Base-by-base conservation (phyloP, 192 early-diverging fungal genomes). In the Backusella luteola region DNA sequence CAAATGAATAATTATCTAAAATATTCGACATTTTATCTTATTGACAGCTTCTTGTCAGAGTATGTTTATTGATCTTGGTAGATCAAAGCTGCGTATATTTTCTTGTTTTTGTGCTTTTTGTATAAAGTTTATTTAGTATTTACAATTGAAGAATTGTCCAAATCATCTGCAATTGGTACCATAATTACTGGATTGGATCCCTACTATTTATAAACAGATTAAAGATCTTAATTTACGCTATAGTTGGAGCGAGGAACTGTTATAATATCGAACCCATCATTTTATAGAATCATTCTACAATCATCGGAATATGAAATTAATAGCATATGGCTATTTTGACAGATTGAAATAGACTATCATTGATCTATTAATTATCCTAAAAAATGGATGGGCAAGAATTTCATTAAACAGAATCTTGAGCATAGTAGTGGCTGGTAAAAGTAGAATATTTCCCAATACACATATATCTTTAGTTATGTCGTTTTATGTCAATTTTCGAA, bases 1-100 rank as follows among this genome's bases (percentile, higher is more conserved):
- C 56, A 63, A 63, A 63, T 63, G 26, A 63, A 63, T 63, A 63
- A 63, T 9, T 63, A 29, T 63, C 56, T 63, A 63, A 63, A 63
- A 63, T 63, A 63, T 63, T 63, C 23, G n/a, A 59, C 12, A 59
- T 59, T 26, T 59, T 26, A 59, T 59, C 23, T 26, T 23, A 59
- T 59, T 59, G 53, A 59, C 53, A 59, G 53, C n/a, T 53, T 53
- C 6, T 26, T 26, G 21, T 59, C n/a, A 53, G 5, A 49, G 53
- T 11, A 59, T 26, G 8, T 23, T 9, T 21, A 14, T 14, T 14
- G 8, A 44, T 32, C 32, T 32, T 32, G 32, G 32, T 44, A 14
- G 8, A 14, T 44, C 8, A 3, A 14, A 4, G 12, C 21, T n/a
- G 0, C 3, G 32, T 52, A n/a, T 21, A n/a, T 52, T 52, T 52